Conservation (phyloP, 768 basidiomycete species). For the Sarcomyxa edulis region DNA sequence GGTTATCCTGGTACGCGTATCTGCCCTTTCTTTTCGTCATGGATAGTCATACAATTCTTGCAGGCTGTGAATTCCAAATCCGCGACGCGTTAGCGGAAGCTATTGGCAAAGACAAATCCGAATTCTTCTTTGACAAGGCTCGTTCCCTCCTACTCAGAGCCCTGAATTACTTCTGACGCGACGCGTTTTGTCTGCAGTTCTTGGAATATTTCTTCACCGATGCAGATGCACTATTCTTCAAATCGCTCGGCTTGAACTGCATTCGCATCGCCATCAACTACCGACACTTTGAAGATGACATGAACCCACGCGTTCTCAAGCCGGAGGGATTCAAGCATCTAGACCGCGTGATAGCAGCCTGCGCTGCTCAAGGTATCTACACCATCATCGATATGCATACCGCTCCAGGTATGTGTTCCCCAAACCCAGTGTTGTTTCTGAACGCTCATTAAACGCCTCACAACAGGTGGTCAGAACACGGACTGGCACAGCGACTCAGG, state of each 20-base stretch:
- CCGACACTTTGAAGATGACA: constrained; percentile 72
- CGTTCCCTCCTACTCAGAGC: constrained; percentile 5
- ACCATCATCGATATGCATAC: constrained; percentile 81
- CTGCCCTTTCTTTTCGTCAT: too few relatives aligned
- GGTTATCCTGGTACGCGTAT: constrained; percentile 84
- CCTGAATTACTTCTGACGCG: too few relatives aligned
- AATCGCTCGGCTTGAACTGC: constrained; percentile 73
- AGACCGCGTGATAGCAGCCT: constrained; percentile 73
- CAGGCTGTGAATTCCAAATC: constrained; percentile 76
- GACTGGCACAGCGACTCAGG: constrained; percentile 81
- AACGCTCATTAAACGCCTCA: too few relatives aligned
- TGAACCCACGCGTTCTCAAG: constrained; percentile 76
- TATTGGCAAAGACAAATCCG: constrained; percentile 63
- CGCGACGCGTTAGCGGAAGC: constrained; percentile 64
- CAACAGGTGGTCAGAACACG: constrained; percentile 69
- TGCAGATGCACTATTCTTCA: constrained; percentile 71
- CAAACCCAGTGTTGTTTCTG: too few relatives aligned
- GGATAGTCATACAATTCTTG: too few relatives aligned
- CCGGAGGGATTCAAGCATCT: constrained; percentile 75
- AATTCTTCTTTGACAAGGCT: constrained; percentile 84
- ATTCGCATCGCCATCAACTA: constrained; percentile 76
- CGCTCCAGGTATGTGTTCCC: too few relatives aligned
- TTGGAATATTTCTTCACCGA: constrained; percentile 82
- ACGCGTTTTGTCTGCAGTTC: too few relatives aligned
- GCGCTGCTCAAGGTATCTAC: constrained; percentile 72